Percentiles rank a stretch among this genome's conserved stretches.
Evolutionary conservation across 306 rosid genomes (phyloP).

Genomic region (Quercus alba): DNA sequence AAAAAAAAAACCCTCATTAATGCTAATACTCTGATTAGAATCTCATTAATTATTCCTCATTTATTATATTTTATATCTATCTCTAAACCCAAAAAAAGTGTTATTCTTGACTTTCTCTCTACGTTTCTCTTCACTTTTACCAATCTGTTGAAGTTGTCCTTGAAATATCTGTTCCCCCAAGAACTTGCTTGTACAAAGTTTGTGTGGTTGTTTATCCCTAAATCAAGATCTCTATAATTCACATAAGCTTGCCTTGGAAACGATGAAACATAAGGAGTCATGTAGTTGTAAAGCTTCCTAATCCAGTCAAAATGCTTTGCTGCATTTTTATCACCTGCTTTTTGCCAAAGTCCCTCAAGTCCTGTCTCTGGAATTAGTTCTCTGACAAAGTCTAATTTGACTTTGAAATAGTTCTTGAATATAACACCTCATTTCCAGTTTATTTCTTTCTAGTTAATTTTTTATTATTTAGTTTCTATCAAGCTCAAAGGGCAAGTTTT

Average conservation of each 20-base stretch:
- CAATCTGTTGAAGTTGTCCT: conserved; percentile 60
- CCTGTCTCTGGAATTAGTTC: conserved; percentile 55
- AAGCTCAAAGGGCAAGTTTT: too few relatives aligned
- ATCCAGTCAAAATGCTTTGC: conserved; percentile 66
- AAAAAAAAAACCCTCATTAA: too few relatives aligned
- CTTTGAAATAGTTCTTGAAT: conserved; percentile 73
- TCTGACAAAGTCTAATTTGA: conserved; percentile 73
- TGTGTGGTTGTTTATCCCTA: conserved; percentile 66
- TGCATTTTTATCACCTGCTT: conserved; percentile 27
- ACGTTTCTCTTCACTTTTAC: conserved; percentile 48
- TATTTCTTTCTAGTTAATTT: too few relatives aligned
- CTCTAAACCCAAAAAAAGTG: too few relatives aligned
- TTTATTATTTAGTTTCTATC: too few relatives aligned
- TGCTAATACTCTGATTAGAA: too few relatives aligned
- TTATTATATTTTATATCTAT: too few relatives aligned
- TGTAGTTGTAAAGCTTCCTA: conserved; percentile 63
- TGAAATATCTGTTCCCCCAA: conserved; percentile 81
- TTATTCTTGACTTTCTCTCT: too few relatives aligned
- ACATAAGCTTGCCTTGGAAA: conserved; percentile 79
- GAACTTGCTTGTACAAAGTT: conserved; percentile 44
- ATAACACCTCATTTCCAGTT: too few relatives aligned
- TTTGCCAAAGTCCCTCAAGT: conserved; percentile 68
- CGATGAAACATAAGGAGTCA: conserved; percentile 66
- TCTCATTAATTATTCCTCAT: too few relatives aligned
- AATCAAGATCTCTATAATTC: conserved; percentile 81